These are phyloP conservation scores for Dendryphion nanum DNA, from an alignment of 2,329 filamentous ascomycete species.

Conservation along the genomic window DNA sequence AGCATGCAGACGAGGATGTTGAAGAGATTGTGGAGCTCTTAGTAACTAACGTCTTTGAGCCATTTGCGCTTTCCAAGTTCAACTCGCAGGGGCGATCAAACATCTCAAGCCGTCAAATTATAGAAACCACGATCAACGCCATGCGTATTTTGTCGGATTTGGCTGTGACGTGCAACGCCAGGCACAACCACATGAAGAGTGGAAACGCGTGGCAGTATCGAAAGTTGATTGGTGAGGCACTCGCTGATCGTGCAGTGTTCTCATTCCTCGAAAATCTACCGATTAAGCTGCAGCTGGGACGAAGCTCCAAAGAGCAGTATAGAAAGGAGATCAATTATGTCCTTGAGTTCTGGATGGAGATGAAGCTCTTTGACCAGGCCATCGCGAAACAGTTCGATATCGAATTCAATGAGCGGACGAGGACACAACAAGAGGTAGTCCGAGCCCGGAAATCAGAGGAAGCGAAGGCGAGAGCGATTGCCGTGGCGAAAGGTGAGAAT, in stretches of 20 bases:
- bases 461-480: conserved; percentile 36
- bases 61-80: conserved; percentile 70
- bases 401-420: conserved; percentile 33
- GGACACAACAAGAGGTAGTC: conserved; percentile 27
- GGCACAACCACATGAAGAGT: too few species aligned
- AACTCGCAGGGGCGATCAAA: conserved; percentile 53
- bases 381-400: conserved; percentile 22
- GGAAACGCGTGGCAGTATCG: conserved; percentile 69
- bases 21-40: conserved; percentile 92
- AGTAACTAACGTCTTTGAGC: conserved; percentile 75
- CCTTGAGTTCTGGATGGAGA: conserved; percentile 33
- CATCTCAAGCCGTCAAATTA: conserved; percentile 10
- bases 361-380: conserved; percentile 31
- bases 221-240: conserved; percentile 71
- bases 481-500: conserved; percentile 53
- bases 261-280: conserved; percentile 72
- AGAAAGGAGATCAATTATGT: conserved; percentile 32
- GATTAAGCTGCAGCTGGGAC: conserved; percentile 73
- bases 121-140: conserved; percentile 48
- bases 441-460: conserved; percentile 11
- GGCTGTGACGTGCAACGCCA: conserved; percentile 63
- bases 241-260: conserved; percentile 69
- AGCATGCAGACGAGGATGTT: conserved; percentile 78
- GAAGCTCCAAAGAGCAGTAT: conserved; percentile 65
- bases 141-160: conserved; percentile 81